Evolutionary conservation across 1,284 basidiomycete genomes (phyloP), one percentile per base, ranked within the genome.

Genomic region (Leccinum subrobustum): DNA sequence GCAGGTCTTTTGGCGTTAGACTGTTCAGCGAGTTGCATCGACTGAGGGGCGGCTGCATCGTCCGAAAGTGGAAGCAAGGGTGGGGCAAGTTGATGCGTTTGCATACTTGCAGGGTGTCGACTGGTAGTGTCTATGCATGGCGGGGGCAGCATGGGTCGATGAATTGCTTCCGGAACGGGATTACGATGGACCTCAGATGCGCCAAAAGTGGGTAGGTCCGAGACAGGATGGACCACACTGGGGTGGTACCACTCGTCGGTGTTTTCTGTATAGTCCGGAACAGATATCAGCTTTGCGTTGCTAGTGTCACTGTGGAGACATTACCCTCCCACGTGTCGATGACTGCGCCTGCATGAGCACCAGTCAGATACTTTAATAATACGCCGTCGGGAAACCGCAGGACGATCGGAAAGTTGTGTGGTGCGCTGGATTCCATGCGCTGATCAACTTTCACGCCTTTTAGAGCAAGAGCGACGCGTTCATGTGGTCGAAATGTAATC

Each of bases 401-500:
- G n/a, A 66, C 62, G 58, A 81, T 67, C 33, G 77, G 73, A 9
- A 79, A 64, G 39, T 58, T 75, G 60, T 70, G 72, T 27, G 67
- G 67, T 25, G 70, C 68, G 18, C 68, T 75, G 14, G 71, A 67
- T 29, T 68, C 65, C 18, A 64, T 51, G 42, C 68, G 65, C 52
- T 20, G 66, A 50, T 68, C 68, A 16, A 78, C 59, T 14, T 55
- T 59, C 29, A 70, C 75, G 1, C 81, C 81, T 60, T 74, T 77
- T n/a, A 86, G 74, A 12, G 79, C 76, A 20, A 86, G 57, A 23
- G 69, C 67, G 27, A 85, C 64, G 25, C 68, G 67, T 59, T 82
- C 77, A 6, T 72, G 67, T 11, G 76, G 73, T 58, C 71, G 68
- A 58, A 80, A 73, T 23, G 70, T 56, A 9, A 79, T 69, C 6